Base-by-base conservation (phyloP, 2,329 filamentous ascomycete genomes). In the Colletotrichum sp. region DNA sequence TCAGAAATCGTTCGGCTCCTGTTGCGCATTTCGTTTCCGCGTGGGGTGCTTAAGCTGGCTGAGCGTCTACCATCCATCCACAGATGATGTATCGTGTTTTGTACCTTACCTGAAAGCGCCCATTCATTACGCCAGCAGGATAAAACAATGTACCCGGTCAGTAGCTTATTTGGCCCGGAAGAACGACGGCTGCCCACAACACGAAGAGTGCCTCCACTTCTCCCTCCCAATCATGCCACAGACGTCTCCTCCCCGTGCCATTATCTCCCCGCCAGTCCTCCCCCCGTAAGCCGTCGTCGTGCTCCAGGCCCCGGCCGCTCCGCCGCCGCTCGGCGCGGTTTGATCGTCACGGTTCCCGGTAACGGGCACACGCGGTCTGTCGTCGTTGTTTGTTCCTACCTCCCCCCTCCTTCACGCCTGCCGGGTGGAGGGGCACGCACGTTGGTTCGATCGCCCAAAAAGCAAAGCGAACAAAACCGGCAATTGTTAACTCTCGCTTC, bases 281-380 rank as follows among this genome's bases (percentile, higher is more conserved):
- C 18, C 39, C 39, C 39, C 39, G 39, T 49, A 49, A 49, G 39
- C 10, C 44, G 44, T 4, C 62, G 64, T 72, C 68, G 44, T 63
- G 68, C 66, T 75, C 49, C 71, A 76, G 66, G 30, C 9, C 44
- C 44, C n/a, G 44, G 44, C 44, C 44, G 44, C 44, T 49, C 44
- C 44, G 44, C 44, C 44, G 44, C 63, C 64, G 59, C 39, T 67
- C 76, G 69, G 69, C 26, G 67, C 69, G 64, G 76, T 77, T 77
- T 77, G 73, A 76, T 77, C 76, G 69, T 15, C 64, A 24, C 49
- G n/a, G 44, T 49, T 44, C 57, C 59, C 64, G 32, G 67, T 26
- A 49, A 49, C 44, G 44, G 44, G 44, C 44, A 21, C 44, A 21
- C 44, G 44, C 44, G 44, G 44, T 21, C 44, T n/a, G 44, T 49